A percentile compares a stretch with the other conserved stretches of the same genome.
phyloP scores from a whole-genome alignment of 2,329 filamentous ascomycete genomes.

The Myriosclerotinia curreyana region DNA sequence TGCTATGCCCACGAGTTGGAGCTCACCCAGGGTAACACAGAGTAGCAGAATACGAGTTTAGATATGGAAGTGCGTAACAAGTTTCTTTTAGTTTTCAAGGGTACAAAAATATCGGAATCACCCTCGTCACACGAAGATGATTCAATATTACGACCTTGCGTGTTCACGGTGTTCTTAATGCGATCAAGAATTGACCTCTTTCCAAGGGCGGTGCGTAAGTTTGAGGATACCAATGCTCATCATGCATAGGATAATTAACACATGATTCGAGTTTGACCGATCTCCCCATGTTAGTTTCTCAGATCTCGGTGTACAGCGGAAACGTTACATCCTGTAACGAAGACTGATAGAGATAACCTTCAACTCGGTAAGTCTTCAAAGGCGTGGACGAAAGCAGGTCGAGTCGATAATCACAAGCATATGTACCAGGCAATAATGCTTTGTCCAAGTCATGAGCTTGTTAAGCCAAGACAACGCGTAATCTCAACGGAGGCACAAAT shows the following conservation, averaged over 20 bases:
- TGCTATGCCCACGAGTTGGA: constrained; percentile 16
- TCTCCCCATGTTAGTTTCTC: background rate
- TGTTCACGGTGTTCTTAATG: too few species aligned
- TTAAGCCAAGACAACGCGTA: constrained; percentile 1
- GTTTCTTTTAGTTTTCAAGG: background rate
- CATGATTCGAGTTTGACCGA: background rate
- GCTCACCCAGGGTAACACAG: background rate
- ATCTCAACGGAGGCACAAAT: constrained; percentile 1
- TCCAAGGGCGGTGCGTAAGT: background rate
- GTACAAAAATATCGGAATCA: constrained; percentile 11
- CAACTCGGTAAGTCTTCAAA: background rate
- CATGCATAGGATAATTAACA: background rate
- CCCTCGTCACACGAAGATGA: background rate
- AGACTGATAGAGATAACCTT: background rate
- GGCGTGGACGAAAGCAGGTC: background rate
- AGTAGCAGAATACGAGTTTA: background rate
- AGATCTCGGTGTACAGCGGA: background rate
- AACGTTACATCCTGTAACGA: constrained; percentile 2
- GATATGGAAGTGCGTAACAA: background rate
- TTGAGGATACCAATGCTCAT: background rate
- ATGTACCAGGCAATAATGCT: background rate
- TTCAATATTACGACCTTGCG: background rate
- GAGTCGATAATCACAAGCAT: background rate
- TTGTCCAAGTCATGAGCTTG: background rate
- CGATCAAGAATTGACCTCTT: background rate